Evolutionary conservation across 192 early-diverging fungal species (phyloP).

Genomic region (Backusella sp.): DNA sequence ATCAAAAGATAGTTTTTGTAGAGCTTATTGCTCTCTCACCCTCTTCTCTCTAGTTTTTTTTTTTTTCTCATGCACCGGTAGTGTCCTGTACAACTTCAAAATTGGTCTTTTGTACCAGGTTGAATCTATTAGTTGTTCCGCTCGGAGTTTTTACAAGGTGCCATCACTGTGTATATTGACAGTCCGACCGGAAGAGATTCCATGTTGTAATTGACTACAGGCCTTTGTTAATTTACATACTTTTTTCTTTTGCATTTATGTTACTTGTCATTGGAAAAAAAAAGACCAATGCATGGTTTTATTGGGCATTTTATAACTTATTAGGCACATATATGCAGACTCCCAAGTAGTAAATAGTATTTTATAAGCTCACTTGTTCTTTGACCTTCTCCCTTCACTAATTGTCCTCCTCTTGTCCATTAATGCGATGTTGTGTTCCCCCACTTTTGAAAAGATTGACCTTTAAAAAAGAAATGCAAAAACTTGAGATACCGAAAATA

Average conservation of each 20-base stretch:
- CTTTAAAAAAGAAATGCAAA: constrained; percentile 6
- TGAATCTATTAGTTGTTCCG: neutral
- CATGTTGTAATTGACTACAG: constrained; percentile 9
- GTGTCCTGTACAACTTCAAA: constrained; percentile 4
- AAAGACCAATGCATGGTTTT: neutral
- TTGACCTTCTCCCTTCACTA: neutral
- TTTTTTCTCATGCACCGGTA: constrained; percentile 28
- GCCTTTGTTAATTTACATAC: neutral
- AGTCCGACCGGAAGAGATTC: constrained; percentile 26
- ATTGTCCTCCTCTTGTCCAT: neutral
- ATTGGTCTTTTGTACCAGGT: neutral
- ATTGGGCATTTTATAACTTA: neutral
- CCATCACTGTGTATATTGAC: neutral
- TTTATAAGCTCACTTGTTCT: neutral
- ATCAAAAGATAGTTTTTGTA: neutral
- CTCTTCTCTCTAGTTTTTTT: constrained; percentile 5
- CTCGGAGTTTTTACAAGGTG: constrained; percentile 9
- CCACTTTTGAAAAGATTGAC: constrained; percentile 2
- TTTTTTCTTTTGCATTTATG: neutral
- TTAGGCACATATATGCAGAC: neutral
- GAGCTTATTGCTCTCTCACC: neutral
- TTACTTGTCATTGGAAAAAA: neutral
- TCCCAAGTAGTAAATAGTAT: neutral
- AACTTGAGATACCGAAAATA: constrained; percentile 6
- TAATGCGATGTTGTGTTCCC: constrained; percentile 10